These are phyloP conservation scores for Pichia sporocuriosa DNA, from an alignment of 805 yeast species.

Conservation along the genomic window DNA sequence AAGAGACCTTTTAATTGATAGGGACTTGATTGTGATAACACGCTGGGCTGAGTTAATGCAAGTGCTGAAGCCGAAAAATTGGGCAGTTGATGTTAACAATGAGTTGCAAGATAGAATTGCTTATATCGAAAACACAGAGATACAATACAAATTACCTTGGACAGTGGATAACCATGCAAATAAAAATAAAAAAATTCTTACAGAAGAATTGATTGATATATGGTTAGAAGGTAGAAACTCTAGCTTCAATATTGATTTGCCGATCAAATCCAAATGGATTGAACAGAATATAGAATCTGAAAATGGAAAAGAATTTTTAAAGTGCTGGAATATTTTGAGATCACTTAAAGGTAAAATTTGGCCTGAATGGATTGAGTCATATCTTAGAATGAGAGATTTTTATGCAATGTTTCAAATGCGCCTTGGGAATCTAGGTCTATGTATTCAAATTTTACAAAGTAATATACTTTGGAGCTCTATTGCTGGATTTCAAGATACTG, in stretches of 20 bases:
- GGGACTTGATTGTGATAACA: slow-evolving; percentile 26
- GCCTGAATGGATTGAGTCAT: slow-evolving; percentile 72
- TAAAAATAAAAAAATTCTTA: slow-evolving; percentile 9
- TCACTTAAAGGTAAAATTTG: slow-evolving; percentile 33
- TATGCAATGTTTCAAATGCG: slow-evolving; percentile 65
- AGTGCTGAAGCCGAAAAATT: slow-evolving; percentile 4
- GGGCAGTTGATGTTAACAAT: slow-evolving; percentile 10
- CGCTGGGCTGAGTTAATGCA: slow-evolving; percentile 22
- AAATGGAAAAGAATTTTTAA: slow-evolving; percentile 17
- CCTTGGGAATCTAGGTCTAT: slow-evolving; percentile 23
- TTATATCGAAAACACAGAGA: slow-evolving; percentile 21
- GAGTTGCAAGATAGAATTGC: slow-evolving; percentile 25
- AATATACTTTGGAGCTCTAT: slow-evolving; percentile 24
- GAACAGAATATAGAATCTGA: slow-evolving; percentile 17
- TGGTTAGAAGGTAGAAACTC: slow-evolving; percentile 6
- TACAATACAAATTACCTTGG: slow-evolving; percentile 13
- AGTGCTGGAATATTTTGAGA: slow-evolving; percentile 23
- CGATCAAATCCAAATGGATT: slow-evolving; percentile 19
- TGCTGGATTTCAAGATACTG: slow-evolving; percentile 16
- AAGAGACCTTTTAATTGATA: slow-evolving; percentile 22
- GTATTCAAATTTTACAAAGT: slow-evolving; percentile 23
- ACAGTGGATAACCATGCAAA: background rate
- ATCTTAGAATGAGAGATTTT: slow-evolving; percentile 70
- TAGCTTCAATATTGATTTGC: background rate
- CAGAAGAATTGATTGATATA: slow-evolving; percentile 20